Conservation (phyloP, 176 grass and related monocot species). For the Secale cereale region DNA sequence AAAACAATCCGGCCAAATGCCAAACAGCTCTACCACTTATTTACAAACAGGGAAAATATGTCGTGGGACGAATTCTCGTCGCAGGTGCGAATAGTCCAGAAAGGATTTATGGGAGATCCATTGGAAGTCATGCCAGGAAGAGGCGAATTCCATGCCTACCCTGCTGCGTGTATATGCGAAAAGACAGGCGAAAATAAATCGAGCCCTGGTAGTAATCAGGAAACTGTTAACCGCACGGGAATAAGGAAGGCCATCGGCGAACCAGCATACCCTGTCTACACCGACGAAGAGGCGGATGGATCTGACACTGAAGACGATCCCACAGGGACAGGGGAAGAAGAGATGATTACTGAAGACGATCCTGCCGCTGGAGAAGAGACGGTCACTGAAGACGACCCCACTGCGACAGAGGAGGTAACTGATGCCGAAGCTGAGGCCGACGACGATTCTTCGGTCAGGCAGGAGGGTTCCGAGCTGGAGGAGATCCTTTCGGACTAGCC, state of each 20-base stretch:
- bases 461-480: conserved; percentile 47
- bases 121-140: conserved; percentile 65
- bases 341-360: not conserved
- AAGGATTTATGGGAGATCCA: conserved; percentile 78
- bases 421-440: conserved; percentile 22
- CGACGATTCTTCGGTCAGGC: conserved; percentile 16
- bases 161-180: conserved; percentile 68
- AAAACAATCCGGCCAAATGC: conserved; percentile 79
- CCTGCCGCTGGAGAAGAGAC: not conserved
- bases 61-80: conserved; percentile 70
- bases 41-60: conserved; percentile 58
- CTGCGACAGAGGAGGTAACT: not conserved
- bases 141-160: conserved; percentile 86
- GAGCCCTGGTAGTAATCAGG: not conserved
- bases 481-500: conserved; percentile 63
- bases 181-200: conserved; percentile 5
- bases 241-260: conserved; percentile 8
- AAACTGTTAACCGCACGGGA: not conserved
- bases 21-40: conserved; percentile 78
- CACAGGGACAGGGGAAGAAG: conserved; percentile 3
- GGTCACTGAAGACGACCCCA: conserved; percentile 36
- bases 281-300: conserved; percentile 40
- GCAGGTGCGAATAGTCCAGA: conserved; percentile 55
- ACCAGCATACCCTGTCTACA: conserved; percentile 37
- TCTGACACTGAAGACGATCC: conserved; percentile 51